A percentile compares a stretch with the other conserved stretches of the same genome.
Conservation (phyloP, 2,329 filamentous ascomycete species). For the Paraphoma chrysanthemicola region DNA sequence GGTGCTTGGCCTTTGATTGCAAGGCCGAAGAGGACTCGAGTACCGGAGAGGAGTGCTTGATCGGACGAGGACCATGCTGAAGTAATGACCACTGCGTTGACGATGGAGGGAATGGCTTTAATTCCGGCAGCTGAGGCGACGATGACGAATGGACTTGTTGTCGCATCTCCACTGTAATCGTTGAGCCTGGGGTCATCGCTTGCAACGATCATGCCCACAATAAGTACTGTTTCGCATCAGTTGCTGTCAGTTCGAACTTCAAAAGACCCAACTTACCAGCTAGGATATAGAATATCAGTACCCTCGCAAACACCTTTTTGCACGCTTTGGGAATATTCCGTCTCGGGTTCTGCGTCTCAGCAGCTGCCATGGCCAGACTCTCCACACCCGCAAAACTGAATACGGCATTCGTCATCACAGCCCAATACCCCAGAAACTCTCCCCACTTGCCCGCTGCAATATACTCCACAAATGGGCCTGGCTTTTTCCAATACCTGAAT, state of each 20-base stretch:
- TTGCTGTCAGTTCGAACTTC: background rate
- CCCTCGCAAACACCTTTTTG: conserved; percentile 60
- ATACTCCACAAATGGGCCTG: conserved; percentile 58
- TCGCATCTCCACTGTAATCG: conserved; percentile 48
- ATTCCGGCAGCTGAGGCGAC: conserved; percentile 72
- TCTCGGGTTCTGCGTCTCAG: conserved; percentile 39
- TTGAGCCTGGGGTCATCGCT: conserved; percentile 58
- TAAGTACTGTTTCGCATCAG: conserved; percentile 46
- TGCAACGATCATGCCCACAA: conserved; percentile 64
- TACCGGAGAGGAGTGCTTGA: conserved; percentile 63
- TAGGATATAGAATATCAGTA: conserved; percentile 61
- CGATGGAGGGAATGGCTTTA: conserved; percentile 69
- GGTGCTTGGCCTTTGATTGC: conserved; percentile 60
- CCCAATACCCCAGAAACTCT: conserved; percentile 66
- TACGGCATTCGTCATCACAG: conserved; percentile 60
- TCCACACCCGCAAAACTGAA: conserved; percentile 39
- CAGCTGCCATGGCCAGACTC: conserved; percentile 36
- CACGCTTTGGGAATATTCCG: conserved; percentile 59
- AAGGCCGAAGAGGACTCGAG: conserved; percentile 56
- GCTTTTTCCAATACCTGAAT: conserved; percentile 72
- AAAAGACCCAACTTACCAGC: conserved; percentile 17
- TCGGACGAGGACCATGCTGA: conserved; percentile 74
- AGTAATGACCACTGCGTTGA: conserved; percentile 78
- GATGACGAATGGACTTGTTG: conserved; percentile 59
- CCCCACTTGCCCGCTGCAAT: conserved; percentile 64